phyloP scores from a whole-genome alignment of 768 basidiomycete genomes.

The Sistotremastrum niveocremeum region DNA sequence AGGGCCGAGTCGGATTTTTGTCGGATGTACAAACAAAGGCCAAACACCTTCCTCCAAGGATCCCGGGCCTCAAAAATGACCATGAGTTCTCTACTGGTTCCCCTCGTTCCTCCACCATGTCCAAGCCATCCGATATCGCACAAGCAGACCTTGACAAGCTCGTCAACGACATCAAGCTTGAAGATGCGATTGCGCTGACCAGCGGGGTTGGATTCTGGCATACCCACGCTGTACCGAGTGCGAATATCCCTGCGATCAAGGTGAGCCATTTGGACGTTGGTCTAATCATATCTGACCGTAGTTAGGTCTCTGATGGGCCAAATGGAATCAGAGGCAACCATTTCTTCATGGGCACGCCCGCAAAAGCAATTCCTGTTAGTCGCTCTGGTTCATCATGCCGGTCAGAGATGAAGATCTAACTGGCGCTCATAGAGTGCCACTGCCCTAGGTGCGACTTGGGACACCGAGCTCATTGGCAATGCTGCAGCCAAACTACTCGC shows the following conservation, averaged over 20 bases:
- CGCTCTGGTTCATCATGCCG: too few species aligned
- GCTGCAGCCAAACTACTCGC: constrained; percentile 56
- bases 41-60: too few species aligned
- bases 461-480: constrained; percentile 46
- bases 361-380: constrained; percentile 59
- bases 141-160: constrained; percentile 46
- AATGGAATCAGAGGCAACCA: constrained; percentile 64
- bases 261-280: constrained; percentile 16
- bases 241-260: constrained; percentile 63
- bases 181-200: constrained; percentile 60
- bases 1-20: too few species aligned
- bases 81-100: too few species aligned
- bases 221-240: constrained; percentile 47
- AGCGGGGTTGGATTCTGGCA: constrained; percentile 73
- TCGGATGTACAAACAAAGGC: too few species aligned
- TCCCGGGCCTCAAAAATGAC: too few species aligned
- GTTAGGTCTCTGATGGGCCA: constrained; percentile 64
- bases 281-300: not conserved
- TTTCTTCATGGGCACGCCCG: constrained; percentile 72
- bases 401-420: not conserved
- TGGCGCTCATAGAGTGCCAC: constrained; percentile 37
- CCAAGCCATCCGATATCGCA: constrained; percentile 47
- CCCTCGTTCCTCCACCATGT: too few species aligned
- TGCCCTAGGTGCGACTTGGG: constrained; percentile 64
- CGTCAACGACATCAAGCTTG: constrained; percentile 52